Conservation (phyloP, 2,329 filamentous ascomycete genomes). For the Microthyrium microscopicum region DNA sequence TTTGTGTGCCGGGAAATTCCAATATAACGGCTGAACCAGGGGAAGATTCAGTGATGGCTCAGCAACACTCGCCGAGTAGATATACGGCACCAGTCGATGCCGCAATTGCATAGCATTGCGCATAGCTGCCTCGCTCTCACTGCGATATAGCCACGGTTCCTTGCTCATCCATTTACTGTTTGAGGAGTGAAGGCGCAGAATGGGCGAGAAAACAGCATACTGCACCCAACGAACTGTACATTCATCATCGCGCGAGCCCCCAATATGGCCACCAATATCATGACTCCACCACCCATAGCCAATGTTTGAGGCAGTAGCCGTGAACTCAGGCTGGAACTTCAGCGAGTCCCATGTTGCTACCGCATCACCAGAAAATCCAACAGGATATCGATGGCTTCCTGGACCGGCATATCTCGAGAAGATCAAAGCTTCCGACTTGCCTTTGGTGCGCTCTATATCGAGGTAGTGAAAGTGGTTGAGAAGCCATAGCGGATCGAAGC, state of each 20-base stretch:
- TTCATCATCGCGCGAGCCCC: conserved; percentile 40
- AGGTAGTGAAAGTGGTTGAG: conserved; percentile 49
- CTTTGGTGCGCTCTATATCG: conserved; percentile 25
- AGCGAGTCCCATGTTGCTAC: conserved; percentile 43
- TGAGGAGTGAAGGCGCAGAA: conserved; percentile 43
- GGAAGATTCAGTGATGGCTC: conserved; percentile 29
- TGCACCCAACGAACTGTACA: conserved; percentile 45
- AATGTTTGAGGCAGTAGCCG: conserved; percentile 48
- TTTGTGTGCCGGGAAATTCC: conserved; percentile 35
- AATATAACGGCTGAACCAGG: conserved; percentile 46
- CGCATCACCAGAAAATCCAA: conserved; percentile 48
- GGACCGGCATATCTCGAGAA: conserved; percentile 47
- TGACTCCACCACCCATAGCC: conserved; percentile 55
- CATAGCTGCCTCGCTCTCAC: conserved; percentile 28
- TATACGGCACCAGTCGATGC: conserved; percentile 42
- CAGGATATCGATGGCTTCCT: conserved; percentile 45
- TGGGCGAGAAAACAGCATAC: conserved; percentile 42
- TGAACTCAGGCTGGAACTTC: conserved; percentile 50
- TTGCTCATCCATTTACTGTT: conserved; percentile 42
- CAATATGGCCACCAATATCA: conserved; percentile 48
- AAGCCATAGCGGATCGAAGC: conserved; percentile 47
- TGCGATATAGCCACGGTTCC: conserved; percentile 42
- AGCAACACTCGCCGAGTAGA: conserved; percentile 39
- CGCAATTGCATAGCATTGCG: conserved; percentile 35
- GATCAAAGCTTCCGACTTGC: conserved; percentile 31